Evolutionary conservation across 345 rosid genomes (phyloP), one percentile per base, ranked within the genome.

Genomic region (Acer saccharum): DNA sequence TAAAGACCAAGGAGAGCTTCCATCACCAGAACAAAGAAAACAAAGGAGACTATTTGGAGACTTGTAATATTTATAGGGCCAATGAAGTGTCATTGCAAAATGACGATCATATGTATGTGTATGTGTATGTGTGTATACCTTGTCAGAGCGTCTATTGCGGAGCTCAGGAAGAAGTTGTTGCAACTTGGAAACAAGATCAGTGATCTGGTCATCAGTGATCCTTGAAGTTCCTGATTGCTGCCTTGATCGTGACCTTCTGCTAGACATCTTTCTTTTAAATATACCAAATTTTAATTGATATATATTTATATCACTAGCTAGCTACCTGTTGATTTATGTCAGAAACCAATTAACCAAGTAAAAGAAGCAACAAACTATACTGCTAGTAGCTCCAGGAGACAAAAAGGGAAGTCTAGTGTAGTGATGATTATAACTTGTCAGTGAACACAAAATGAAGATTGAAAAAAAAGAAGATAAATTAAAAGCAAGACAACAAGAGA

Each of bases 161-260:
- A 93, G 84, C 87, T 93, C 95, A 25, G 98, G 98, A 63, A 91
- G 92, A 80, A 95, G 94, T 63, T 90, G 95, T 74, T 93, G 98
- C 77, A 95, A 85, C 86, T 88, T 92, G 72, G 94, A 76, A 72
- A 95, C 93, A 71, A 95, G 98, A 83, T 95, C 98, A 78, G 87
- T 84, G 87, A 95, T 91, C 90, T 95, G 98, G 77, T 93, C 98
- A 71, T 95, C 98, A 6, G 84, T 83, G 85, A 95, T 95, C 82
- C 93, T 89, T 66, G 97, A 87, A 73, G 83, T 74, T 54, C 90
- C 89, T 41, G 95, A 82, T 71, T 86, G 89, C 81, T 86, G 89
- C 82, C 93, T 91, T 78, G 97, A 87, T 80, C 92, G 78, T 32
- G 98, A 89, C 75, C 89, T 93, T 86, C 98, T 79, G 89, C 89